These are phyloP conservation scores for Paecilomyces dactylethromorphus DNA, from an alignment of 2,329 filamentous ascomycete species.

Conservation along the genomic window DNA sequence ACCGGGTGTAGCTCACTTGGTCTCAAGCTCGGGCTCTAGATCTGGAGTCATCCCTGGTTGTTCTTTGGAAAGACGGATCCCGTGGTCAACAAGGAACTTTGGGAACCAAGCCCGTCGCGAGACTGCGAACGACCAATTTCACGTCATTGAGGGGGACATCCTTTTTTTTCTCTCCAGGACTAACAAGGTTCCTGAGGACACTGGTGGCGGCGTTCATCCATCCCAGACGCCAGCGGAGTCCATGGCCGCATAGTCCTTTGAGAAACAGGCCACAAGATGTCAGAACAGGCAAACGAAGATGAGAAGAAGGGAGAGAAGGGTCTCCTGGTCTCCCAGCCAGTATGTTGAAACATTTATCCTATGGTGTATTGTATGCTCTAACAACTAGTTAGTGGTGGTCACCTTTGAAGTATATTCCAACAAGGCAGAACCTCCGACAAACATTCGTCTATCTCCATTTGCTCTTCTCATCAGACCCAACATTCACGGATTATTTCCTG, in stretches of 20 bases:
- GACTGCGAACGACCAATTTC: background rate
- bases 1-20: background rate
- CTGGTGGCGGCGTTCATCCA: background rate
- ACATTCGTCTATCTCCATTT: background rate
- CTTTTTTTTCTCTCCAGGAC: background rate
- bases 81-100: background rate
- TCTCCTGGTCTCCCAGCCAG: background rate
- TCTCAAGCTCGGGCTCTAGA: background rate
- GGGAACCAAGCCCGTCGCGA: background rate
- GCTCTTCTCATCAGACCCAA: conserved; percentile 10
- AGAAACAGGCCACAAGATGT: background rate
- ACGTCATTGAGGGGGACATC: no score
- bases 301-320: background rate
- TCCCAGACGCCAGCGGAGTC: background rate
- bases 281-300: background rate
- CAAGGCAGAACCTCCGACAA: background rate
- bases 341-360: background rate
- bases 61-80: background rate
- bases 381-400: background rate
- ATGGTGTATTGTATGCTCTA: background rate
- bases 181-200: background rate
- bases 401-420: background rate
- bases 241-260: background rate
- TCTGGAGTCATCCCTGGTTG: background rate
- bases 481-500: conserved; percentile 9